These are phyloP conservation scores for Rhodotorula sp. DNA, from an alignment of 1,284 basidiomycete species.

Conservation along the genomic window DNA sequence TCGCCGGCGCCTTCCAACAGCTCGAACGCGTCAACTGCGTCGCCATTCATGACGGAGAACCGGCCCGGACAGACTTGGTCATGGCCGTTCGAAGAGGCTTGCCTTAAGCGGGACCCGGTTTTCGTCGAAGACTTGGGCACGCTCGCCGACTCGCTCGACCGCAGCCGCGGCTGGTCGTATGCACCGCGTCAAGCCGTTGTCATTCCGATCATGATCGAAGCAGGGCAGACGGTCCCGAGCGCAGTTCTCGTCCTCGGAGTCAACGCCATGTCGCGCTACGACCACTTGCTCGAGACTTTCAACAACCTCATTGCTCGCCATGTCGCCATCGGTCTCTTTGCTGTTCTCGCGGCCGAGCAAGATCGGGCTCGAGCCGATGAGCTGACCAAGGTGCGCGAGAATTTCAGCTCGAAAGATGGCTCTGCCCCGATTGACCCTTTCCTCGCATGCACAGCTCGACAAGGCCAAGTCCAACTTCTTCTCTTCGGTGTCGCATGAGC, in stretches of 20 bases:
- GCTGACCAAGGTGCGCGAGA: constrained; percentile 42
- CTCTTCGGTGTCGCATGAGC: constrained; percentile 50
- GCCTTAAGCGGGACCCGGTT: constrained; percentile 30
- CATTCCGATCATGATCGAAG: constrained; percentile 49
- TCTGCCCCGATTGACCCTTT: not conserved
- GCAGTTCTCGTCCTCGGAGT: constrained; percentile 51
- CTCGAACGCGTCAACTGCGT: not conserved
- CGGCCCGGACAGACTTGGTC: constrained; percentile 1
- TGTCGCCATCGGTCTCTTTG: constrained; percentile 34
- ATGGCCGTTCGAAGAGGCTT: constrained; percentile 38
- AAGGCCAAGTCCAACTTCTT: constrained; percentile 47
- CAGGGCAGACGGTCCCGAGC: constrained; percentile 46
- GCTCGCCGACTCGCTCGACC: constrained; percentile 24
- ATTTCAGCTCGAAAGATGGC: not conserved
- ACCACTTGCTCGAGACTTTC: constrained; percentile 29
- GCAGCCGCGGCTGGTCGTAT: constrained; percentile 48
- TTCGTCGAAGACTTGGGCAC: constrained; percentile 30
- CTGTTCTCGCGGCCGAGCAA: constrained; percentile 43
- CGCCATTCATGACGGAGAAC: not conserved
- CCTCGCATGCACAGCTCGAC: constrained; percentile 46
- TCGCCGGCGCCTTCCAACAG: constrained; percentile 1
- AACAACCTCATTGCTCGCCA: constrained; percentile 32
- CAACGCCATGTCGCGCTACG: constrained; percentile 45
- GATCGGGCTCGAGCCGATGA: constrained; percentile 50
- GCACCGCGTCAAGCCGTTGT: constrained; percentile 50